Base-by-base conservation (phyloP, 805 yeast species). In the Hanseniaspora hatyaiensis region DNA sequence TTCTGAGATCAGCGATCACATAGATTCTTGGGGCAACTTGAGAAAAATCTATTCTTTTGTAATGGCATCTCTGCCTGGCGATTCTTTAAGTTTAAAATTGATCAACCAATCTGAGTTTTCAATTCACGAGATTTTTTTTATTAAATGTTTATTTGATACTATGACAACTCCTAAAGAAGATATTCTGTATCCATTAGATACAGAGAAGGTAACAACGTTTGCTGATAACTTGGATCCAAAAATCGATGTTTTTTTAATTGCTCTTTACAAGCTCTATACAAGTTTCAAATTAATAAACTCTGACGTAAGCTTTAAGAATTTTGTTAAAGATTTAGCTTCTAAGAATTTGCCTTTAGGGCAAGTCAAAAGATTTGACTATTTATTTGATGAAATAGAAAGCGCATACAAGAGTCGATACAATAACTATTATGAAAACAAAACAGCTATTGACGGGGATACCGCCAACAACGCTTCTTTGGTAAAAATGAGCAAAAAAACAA, bases 51-150 rank as follows among this genome's bases (percentile, higher is more conserved):
- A 45, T 18, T 12, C 16, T 18, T n/a, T 37, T 8, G 22, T 8
- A 37, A 45, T 8, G 23, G 18, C 20, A 30, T 18, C 8, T 13
- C 8, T 28, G 23, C 49, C 49, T 9, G 49, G 49, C 12, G 18
- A 12, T 11, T 9, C 15, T 8, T 30, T 45, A n/a, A 28, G 42
- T 9, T 6, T 33, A 3, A 36, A 37, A n/a, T 16, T 45, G 13
- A 28, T 40, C 2, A 12, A 2, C 5, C 49, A 45, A 23, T 45
- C 49, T 16, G 26, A 26, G 12, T 45, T 37, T n/a, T 28, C n/a
- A 18, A 45, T 28, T 8, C 34, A 45, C 28, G 49, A 45, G 19
- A 31, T 45, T 2, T 45, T 45, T 28, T 45, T 37, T 13, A 37
- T 45, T 6, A 45, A 45, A 12, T 12, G 29, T 22, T 13, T 45